phyloP scores from a whole-genome alignment of 768 basidiomycete species.

The Tricholomella constricta region DNA sequence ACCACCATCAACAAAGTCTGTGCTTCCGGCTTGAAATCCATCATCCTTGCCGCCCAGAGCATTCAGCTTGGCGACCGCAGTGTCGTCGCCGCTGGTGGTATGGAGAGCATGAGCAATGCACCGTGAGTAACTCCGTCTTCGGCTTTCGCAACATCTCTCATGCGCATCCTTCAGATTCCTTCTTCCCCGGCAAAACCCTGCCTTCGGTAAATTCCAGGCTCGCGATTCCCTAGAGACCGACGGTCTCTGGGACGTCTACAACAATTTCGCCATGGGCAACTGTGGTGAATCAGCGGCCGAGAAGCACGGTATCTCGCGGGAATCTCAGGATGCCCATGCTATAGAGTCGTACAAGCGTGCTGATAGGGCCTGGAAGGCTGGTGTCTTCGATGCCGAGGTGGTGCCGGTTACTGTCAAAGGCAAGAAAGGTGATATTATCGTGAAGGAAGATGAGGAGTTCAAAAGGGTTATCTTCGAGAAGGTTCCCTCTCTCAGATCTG shows the following conservation, averaged over 20 bases:
- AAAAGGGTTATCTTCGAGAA: slow-evolving; percentile 96
- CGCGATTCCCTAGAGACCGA: slow-evolving; percentile 89
- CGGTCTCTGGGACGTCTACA: slow-evolving; percentile 96
- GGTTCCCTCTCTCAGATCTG: slow-evolving; percentile 82
- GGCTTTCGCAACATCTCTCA: not conserved
- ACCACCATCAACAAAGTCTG: slow-evolving; percentile 99
- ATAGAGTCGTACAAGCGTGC: slow-evolving; percentile 95
- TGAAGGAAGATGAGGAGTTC: slow-evolving; percentile 97
- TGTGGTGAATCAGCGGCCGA: slow-evolving; percentile 87
- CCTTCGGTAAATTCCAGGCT: slow-evolving; percentile 87
- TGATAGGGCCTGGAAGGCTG: slow-evolving; percentile 85
- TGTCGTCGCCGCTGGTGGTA: slow-evolving; percentile 92
- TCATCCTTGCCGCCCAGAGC: slow-evolving; percentile 91
- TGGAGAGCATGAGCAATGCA: slow-evolving; percentile 99
- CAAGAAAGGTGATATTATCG: slow-evolving; percentile 89
- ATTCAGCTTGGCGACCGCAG: slow-evolving; percentile 85
- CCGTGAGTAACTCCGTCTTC: slow-evolving; percentile 66
- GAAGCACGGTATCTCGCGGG: slow-evolving; percentile 82
- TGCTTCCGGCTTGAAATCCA: slow-evolving; percentile 94
- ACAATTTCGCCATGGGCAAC: slow-evolving; percentile 98
- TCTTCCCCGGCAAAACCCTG: slow-evolving; percentile 75
- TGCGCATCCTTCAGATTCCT: slow-evolving; percentile 59
- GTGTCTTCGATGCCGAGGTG: slow-evolving; percentile 85
- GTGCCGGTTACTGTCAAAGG: slow-evolving; percentile 89
- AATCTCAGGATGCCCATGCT: slow-evolving; percentile 87